phyloP scores from a whole-genome alignment of 2,329 filamentous ascomycete species.

The Venturia asperata region DNA sequence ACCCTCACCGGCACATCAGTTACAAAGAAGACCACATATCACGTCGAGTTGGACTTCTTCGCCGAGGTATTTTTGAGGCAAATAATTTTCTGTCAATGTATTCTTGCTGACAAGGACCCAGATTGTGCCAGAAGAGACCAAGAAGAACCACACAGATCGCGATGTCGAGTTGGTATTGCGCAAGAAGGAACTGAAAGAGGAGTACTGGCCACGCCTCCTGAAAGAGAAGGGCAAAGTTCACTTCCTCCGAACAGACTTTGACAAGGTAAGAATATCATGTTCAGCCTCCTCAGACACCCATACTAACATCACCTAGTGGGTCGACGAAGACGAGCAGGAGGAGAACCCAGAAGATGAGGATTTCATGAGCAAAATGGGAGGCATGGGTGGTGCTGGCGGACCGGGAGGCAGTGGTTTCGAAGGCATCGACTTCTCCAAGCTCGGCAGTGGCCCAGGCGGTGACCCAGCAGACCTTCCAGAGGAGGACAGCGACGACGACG shows the following conservation, averaged over 20 bases:
- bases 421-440: constrained; percentile 21
- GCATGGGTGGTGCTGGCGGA: constrained; percentile 45
- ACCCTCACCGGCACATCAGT: constrained; percentile 76
- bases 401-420: constrained; percentile 23
- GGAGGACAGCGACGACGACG: constrained; percentile 49
- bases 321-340: constrained; percentile 97
- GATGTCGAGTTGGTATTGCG: constrained; percentile 84
- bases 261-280: constrained; percentile 56
- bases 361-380: constrained; percentile 45
- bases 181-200: constrained; percentile 93
- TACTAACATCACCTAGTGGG: constrained; percentile 54
- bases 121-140: constrained; percentile 78
- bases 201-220: constrained; percentile 92
- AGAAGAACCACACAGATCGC: constrained; percentile 80
- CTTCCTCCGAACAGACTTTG: constrained; percentile 97
- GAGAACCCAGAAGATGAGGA: constrained; percentile 75
- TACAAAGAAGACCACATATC: constrained; percentile 79
- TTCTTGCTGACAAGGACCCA: constrained; percentile 4
- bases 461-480: constrained; percentile 44
- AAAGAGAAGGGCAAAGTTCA: constrained; percentile 86
- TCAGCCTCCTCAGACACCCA: not conserved
- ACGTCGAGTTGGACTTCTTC: constrained; percentile 80
- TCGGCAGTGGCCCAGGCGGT: constrained; percentile 26
- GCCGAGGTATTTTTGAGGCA: constrained; percentile 46
- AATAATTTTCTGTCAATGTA: not conserved